A percentile compares a stretch with the other conserved stretches of the same genome.
Evolutionary conservation across 805 yeast species (phyloP).

Genomic region (Sugiyamaella mastotermitis): DNA sequence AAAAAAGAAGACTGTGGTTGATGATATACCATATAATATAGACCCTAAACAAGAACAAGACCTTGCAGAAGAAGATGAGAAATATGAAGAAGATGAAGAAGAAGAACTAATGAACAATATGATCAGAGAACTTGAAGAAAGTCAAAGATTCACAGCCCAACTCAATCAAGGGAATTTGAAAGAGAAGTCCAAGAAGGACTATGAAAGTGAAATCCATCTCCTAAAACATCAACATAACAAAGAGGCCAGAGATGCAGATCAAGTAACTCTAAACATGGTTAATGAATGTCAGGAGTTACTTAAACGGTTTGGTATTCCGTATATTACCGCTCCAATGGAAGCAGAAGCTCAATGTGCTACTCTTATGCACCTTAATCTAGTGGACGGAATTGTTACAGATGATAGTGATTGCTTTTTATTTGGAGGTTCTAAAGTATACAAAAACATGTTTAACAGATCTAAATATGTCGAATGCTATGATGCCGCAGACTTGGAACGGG

Average conservation of each 20-base stretch:
- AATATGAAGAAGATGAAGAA: slow-evolving; percentile 59
- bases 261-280: slow-evolving; percentile 80
- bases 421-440: slow-evolving; percentile 77
- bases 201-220: slow-evolving; percentile 25
- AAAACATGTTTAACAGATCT: slow-evolving; percentile 91
- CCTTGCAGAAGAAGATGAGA: slow-evolving; percentile 20
- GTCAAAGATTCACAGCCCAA: slow-evolving; percentile 50
- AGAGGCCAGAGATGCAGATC: slow-evolving; percentile 84
- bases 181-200: slow-evolving; percentile 8
- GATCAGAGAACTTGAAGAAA: slow-evolving; percentile 65
- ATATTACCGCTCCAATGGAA: slow-evolving; percentile 94
- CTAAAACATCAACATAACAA: slow-evolving; percentile 58
- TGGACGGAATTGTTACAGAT: slow-evolving; percentile 94
- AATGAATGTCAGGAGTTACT: slow-evolving; percentile 85
- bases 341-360: slow-evolving; percentile 99
- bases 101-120: slow-evolving; percentile 57
- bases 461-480: slow-evolving; percentile 84
- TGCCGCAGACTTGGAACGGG: slow-evolving; percentile 48
- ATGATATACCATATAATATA: no score
- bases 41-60: no score
- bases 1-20: no score
- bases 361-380: slow-evolving; percentile 57
- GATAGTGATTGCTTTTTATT: slow-evolving; percentile 95
- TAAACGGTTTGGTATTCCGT: slow-evolving; percentile 88
- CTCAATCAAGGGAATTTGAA: slow-evolving; percentile 26